Evolutionary conservation across 495 filamentous ascomycete species (phyloP).

Genomic region (Penicillium nucicola): DNA sequence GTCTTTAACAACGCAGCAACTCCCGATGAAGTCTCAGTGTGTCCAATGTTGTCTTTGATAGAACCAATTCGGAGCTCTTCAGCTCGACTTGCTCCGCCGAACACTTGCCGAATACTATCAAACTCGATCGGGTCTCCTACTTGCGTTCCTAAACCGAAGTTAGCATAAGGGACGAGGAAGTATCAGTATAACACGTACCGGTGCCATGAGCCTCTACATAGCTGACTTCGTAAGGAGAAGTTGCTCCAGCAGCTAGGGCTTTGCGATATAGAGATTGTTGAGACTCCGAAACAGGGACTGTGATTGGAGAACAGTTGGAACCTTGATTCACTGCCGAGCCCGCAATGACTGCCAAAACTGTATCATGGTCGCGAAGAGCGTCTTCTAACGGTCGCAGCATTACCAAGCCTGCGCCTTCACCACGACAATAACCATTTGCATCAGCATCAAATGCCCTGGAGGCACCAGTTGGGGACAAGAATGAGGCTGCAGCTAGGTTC

Average conservation of each 20-base stretch:
- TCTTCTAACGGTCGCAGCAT: constrained; percentile 55
- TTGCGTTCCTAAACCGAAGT: constrained; percentile 19
- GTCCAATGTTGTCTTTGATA: constrained; percentile 44
- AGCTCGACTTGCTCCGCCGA: constrained; percentile 16
- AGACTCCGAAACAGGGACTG: constrained; percentile 39
- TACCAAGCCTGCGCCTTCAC: constrained; percentile 31
- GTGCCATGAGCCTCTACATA: constrained; percentile 42
- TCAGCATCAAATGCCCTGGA: constrained; percentile 58
- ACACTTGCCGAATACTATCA: constrained; percentile 26
- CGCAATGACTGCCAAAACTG: constrained; percentile 58
- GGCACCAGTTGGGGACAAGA: constrained; percentile 44
- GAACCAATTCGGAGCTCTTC: constrained; percentile 23
- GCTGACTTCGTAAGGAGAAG: constrained; percentile 13
- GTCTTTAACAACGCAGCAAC: constrained; percentile 36
- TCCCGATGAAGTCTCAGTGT: constrained; percentile 41
- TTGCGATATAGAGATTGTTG: constrained; percentile 27
- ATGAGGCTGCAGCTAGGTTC: constrained; percentile 33
- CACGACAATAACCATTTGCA: constrained; percentile 34
- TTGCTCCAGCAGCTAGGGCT: not conserved
- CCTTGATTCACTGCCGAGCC: constrained; percentile 60
- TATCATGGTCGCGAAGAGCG: constrained; percentile 57
- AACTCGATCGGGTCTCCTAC: constrained; percentile 35
- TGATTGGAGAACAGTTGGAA: constrained; percentile 60
- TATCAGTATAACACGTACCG: not conserved
- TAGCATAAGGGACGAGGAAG: no score